phyloP scores from a whole-genome alignment of 345 rosid genomes.

The Bretschneidera sinensis region DNA sequence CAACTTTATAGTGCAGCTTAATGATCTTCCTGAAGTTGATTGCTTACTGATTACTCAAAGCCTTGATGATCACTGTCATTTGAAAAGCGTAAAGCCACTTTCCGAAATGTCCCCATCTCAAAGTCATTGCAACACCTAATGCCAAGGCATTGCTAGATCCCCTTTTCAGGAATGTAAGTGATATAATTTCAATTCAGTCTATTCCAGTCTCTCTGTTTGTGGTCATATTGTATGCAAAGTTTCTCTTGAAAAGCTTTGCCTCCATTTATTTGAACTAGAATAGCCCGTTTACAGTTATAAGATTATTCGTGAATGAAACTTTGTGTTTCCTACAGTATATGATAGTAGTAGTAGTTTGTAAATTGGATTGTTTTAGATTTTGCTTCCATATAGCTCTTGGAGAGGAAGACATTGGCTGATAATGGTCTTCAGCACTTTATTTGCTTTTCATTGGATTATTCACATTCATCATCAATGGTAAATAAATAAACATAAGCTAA shows the following conservation, averaged over 20 bases:
- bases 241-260: too few relatives aligned
- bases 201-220: background rate
- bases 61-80: constrained; percentile 92
- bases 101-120: constrained; percentile 54
- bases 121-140: constrained; percentile 82
- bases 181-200: background rate
- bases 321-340: background rate
- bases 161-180: constrained; percentile 63
- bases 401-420: background rate
- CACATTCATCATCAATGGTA: background rate
- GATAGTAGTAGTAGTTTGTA: background rate
- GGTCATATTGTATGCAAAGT: background rate
- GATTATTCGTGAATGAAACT: too few relatives aligned
- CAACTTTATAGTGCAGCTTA: constrained; percentile 53
- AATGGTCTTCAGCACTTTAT: background rate
- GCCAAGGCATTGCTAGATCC: constrained; percentile 86
- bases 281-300: too few relatives aligned
- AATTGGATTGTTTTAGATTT: background rate
- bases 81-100: constrained; percentile 70
- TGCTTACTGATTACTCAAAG: constrained; percentile 87
- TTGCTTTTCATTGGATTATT: background rate
- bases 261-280: too few relatives aligned
- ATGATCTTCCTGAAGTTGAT: constrained; percentile 74
- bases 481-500: background rate
- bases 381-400: too few relatives aligned